Evolutionary conservation across 1,139 yeast genomes (phyloP).

Genomic region (Scheffersomyces stambukii): DNA sequence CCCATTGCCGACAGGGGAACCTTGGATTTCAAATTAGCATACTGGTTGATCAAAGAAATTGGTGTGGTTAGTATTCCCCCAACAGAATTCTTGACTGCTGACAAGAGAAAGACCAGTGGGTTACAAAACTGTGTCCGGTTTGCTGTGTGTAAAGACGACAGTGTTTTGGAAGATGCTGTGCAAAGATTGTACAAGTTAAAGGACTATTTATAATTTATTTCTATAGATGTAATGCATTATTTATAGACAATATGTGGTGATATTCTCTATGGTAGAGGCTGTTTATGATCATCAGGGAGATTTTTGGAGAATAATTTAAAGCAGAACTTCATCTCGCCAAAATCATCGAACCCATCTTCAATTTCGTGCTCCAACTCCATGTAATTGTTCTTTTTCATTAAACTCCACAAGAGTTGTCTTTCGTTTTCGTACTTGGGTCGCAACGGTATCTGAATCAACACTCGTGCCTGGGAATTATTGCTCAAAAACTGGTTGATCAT

Average conservation of each 20-base stretch:
- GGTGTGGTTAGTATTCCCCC: constrained; percentile 98
- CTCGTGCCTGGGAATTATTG: constrained; percentile 30
- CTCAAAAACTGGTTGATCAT: constrained; percentile 49
- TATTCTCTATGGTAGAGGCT: constrained; percentile 1
- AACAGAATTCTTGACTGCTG: constrained; percentile 72
- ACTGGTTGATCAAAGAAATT: constrained; percentile 87
- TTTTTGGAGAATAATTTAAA: constrained; percentile 38
- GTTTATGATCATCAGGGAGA: constrained; percentile 3
- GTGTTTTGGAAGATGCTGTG: constrained; percentile 75
- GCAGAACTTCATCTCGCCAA: constrained; percentile 66
- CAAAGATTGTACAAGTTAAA: constrained; percentile 66
- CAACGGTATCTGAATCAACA: constrained; percentile 72
- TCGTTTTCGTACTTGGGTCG: constrained; percentile 65
- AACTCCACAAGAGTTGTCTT: constrained; percentile 54
- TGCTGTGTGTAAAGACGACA: constrained; percentile 93
- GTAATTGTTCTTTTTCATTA: constrained; percentile 36
- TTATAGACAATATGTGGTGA: constrained; percentile 2
- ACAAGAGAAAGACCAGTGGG: constrained; percentile 60
- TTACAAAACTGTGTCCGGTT: constrained; percentile 87
- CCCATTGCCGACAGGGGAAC: constrained; percentile 62
- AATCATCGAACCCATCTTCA: constrained; percentile 78
- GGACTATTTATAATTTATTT: constrained; percentile 42
- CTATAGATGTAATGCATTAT: constrained; percentile 1
- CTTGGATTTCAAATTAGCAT: constrained; percentile 81
- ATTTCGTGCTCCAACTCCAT: constrained; percentile 20